Conservation (phyloP, 2,329 filamentous ascomycete species). For the Paraphaeosphaeria minitans region DNA sequence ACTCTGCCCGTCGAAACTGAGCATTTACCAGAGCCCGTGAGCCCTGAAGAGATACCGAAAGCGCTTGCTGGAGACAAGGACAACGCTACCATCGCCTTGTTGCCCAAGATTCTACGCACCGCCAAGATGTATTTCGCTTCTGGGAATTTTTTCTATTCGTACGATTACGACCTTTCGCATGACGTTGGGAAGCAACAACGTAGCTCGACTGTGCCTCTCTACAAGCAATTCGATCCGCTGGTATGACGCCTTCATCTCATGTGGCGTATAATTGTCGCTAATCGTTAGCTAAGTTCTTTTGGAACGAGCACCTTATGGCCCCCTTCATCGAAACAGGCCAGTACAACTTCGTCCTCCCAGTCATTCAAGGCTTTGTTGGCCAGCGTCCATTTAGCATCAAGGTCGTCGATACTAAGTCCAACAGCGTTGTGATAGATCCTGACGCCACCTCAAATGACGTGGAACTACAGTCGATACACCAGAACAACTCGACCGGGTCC, state of each 20-base stretch:
- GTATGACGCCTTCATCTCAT: conserved; percentile 44
- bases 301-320: conserved; percentile 78
- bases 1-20: conserved; percentile 28
- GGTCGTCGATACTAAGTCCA: conserved; percentile 41
- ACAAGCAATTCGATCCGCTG: conserved; percentile 73
- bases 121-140: conserved; percentile 83
- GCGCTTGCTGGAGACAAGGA: conserved; percentile 39
- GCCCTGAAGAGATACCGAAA: conserved; percentile 43
- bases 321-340: conserved; percentile 78
- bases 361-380: conserved; percentile 94
- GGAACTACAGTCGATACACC: conserved; percentile 39
- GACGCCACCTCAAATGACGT: conserved; percentile 42
- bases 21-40: conserved; percentile 27
- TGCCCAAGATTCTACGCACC: conserved; percentile 84
- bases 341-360: conserved; percentile 72
- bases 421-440: conserved; percentile 42
- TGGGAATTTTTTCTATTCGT: conserved; percentile 91
- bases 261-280: not conserved
- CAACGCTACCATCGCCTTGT: conserved; percentile 52
- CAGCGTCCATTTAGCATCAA: conserved; percentile 81
- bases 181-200: conserved; percentile 54
- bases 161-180: conserved; percentile 89
- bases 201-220: conserved; percentile 63
- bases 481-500: conserved; percentile 31
- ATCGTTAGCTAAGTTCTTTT: conserved; percentile 69